These are phyloP conservation scores for Chrysoporthe cubensis DNA, from an alignment of 2,329 filamentous ascomycete genomes.

Conservation along the genomic window DNA sequence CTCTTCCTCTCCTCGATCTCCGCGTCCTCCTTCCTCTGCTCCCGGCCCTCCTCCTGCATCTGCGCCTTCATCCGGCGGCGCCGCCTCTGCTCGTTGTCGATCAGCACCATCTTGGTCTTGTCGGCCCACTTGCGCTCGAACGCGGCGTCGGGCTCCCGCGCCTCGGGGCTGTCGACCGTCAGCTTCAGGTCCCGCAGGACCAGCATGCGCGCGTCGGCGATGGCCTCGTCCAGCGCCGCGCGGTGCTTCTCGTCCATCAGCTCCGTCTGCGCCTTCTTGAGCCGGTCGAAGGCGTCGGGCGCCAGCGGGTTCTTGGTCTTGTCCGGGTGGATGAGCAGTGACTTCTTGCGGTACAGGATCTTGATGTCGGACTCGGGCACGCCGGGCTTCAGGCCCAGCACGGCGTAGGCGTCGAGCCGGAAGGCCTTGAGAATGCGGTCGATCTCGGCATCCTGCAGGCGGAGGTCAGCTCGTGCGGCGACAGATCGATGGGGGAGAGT, in stretches of 20 bases:
- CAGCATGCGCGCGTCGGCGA: slow-evolving; percentile 93
- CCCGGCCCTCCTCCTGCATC: slow-evolving; percentile 93
- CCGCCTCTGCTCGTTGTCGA: slow-evolving; percentile 88
- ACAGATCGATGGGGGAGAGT: neutral
- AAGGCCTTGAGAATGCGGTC: slow-evolving; percentile 93
- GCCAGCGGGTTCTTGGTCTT: slow-evolving; percentile 91
- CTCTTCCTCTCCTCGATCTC: slow-evolving; percentile 80
- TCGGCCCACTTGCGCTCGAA: slow-evolving; percentile 87
- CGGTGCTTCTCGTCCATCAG: slow-evolving; percentile 95
- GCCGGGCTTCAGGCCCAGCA: slow-evolving; percentile 93
- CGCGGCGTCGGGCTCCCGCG: slow-evolving; percentile 69
- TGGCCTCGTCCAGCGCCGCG: slow-evolving; percentile 85
- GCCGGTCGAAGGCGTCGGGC: slow-evolving; percentile 92
- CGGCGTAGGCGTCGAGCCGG: slow-evolving; percentile 78
- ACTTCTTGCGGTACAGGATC: slow-evolving; percentile 90
- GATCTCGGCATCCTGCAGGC: slow-evolving; percentile 84
- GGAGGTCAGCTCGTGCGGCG: neutral
- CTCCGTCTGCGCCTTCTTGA: slow-evolving; percentile 91
- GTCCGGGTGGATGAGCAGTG: slow-evolving; percentile 98
- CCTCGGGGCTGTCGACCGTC: slow-evolving; percentile 84
- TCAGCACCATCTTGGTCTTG: slow-evolving; percentile 85
- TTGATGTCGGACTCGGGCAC: slow-evolving; percentile 97
- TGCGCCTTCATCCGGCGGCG: slow-evolving; percentile 87
- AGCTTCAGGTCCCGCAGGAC: slow-evolving; percentile 94
- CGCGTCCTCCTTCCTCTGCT: slow-evolving; percentile 83